Conservation (phyloP, 2,329 filamentous ascomycete genomes). For the Ophiocordyceps sinensis region DNA sequence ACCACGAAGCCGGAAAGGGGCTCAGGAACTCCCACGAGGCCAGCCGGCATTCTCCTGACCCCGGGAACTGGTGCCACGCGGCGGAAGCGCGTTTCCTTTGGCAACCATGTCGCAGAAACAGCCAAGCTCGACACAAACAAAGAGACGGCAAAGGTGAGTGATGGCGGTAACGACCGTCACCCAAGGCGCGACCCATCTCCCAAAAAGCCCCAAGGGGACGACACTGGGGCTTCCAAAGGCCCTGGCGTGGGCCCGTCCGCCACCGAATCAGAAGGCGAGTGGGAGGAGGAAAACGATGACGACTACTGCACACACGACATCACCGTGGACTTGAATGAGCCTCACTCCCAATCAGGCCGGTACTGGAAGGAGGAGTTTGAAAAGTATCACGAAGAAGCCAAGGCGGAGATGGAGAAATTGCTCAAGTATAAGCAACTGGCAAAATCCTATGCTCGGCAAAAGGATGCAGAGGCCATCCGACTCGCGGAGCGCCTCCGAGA, state of each 20-base stretch:
- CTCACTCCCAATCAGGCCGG: conserved; percentile 58
- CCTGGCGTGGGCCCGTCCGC: conserved; percentile 3
- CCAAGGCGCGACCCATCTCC: conserved; percentile 8
- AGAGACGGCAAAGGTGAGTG: conserved; percentile 12
- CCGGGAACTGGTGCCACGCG: conserved; percentile 46
- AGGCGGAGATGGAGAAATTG: conserved; percentile 61
- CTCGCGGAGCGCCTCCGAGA: conserved; percentile 51
- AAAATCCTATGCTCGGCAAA: conserved; percentile 65
- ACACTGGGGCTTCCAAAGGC: background rate
- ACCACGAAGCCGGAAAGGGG: conserved; percentile 10
- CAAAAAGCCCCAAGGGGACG: conserved; percentile 22
- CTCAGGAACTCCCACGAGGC: conserved; percentile 33
- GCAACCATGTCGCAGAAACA: conserved; percentile 36
- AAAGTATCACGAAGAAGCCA: conserved; percentile 57
- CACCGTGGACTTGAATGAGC: conserved; percentile 58
- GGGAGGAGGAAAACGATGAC: conserved; percentile 37
- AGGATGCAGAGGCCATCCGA: conserved; percentile 56
- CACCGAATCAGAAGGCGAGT: conserved; percentile 27
- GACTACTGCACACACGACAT: conserved; percentile 40
- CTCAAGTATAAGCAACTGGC: conserved; percentile 68
- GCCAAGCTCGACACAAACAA: conserved; percentile 18
- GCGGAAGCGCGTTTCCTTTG: conserved; percentile 52
- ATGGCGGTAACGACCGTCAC: conserved; percentile 14
- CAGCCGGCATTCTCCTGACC: conserved; percentile 46
- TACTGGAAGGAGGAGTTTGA: conserved; percentile 74